These are phyloP conservation scores for Bryopsis sp. DNA, from an alignment of 139 green algal species.

Conservation along the genomic window DNA sequence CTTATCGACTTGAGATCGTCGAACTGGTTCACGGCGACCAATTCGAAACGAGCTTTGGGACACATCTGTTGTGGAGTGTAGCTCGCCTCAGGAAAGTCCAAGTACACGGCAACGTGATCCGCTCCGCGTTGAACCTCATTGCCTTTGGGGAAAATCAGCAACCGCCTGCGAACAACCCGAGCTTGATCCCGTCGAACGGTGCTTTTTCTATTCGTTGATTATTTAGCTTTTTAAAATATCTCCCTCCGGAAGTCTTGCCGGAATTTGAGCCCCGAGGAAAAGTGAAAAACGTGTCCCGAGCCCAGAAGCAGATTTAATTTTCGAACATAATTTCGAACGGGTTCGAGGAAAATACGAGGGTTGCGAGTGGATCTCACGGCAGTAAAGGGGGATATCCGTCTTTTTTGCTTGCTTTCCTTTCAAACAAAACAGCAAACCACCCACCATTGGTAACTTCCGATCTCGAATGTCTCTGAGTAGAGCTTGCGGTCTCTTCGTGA, in stretches of 20 bases:
- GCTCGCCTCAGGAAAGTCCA: constrained; percentile 58
- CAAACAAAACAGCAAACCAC: too few species aligned
- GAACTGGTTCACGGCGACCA: constrained; percentile 65
- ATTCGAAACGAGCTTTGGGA: constrained; percentile 64
- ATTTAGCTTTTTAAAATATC: not conserved
- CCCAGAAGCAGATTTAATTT: too few species aligned
- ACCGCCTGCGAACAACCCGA: constrained; percentile 40
- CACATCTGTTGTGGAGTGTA: constrained; percentile 40
- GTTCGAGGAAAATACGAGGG: too few species aligned
- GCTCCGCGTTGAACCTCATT: constrained; percentile 26
- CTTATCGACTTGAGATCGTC: constrained; percentile 30
- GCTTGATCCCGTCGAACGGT: not conserved
- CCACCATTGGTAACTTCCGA: constrained; percentile 71
- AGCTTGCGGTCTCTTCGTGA: constrained; percentile 29
- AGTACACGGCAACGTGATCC: constrained; percentile 48
- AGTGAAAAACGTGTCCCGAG: too few species aligned
- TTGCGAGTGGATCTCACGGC: too few species aligned
- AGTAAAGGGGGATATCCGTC: too few species aligned
- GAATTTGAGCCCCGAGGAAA: constrained; percentile 2
- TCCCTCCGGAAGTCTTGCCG: too few species aligned
- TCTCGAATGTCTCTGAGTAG: constrained; percentile 62
- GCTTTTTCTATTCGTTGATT: not conserved
- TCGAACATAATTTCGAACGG: too few species aligned
- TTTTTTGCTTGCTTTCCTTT: too few species aligned
- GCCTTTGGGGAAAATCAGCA: constrained; percentile 62